Evolutionary conservation across 2,329 filamentous ascomycete genomes (phyloP).

Genomic region (Sporothrix phasma): DNA sequence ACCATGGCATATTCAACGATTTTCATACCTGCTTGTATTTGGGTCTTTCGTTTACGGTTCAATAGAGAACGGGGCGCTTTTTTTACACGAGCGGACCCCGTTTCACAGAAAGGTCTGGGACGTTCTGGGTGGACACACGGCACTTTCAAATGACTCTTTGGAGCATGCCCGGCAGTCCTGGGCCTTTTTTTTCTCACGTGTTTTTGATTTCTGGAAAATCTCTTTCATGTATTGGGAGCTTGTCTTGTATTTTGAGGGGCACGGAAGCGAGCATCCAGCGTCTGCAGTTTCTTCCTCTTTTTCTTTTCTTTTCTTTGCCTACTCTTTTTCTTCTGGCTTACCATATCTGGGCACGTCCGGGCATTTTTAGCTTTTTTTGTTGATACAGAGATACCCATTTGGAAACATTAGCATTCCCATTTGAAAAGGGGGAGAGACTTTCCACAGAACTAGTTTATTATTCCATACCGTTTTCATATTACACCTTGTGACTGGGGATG

Average conservation of each 20-base stretch:
- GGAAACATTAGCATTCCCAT: not conserved
- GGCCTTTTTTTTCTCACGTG: not conserved
- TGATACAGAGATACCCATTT: conserved; percentile 9
- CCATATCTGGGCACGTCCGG: not conserved
- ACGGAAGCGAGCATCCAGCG: not conserved
- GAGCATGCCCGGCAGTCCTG: not conserved
- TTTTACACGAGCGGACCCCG: not conserved
- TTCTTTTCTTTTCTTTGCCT: not conserved
- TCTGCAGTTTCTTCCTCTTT: too few species aligned
- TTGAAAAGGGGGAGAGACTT: not conserved
- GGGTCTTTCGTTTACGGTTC: not conserved
- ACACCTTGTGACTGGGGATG: not conserved
- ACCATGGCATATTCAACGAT: not conserved
- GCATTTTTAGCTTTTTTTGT: not conserved
- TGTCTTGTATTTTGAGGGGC: not conserved
- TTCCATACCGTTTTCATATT: too few species aligned
- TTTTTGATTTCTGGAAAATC: conserved; percentile 2
- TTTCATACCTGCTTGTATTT: not conserved
- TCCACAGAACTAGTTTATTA: not conserved
- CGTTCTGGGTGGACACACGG: not conserved
- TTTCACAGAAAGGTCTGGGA: not conserved
- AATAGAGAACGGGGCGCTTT: not conserved
- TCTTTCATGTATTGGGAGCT: not conserved
- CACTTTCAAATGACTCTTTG: not conserved
- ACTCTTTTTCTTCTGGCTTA: not conserved